Conservation (phyloP, 306 rosid genomes). For the Rosa chinensis region DNA sequence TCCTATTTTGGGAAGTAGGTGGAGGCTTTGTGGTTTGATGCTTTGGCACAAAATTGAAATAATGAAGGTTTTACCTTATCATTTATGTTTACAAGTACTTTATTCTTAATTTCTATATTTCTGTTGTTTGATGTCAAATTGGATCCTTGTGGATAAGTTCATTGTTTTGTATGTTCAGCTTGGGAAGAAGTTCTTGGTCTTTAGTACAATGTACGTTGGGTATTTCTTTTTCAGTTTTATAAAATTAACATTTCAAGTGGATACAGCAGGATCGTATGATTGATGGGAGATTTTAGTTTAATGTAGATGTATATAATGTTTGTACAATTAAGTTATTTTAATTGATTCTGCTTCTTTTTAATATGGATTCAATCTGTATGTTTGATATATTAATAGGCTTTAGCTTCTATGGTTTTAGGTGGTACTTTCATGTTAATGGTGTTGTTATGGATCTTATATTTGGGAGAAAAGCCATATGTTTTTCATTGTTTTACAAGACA, state of each 20-base stretch:
- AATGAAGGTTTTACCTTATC: no score
- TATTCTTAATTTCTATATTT: not conserved
- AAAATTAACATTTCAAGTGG: not conserved
- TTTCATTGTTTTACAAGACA: not conserved
- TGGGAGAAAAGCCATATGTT: not conserved
- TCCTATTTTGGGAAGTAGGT: no score
- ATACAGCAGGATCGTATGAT: not conserved
- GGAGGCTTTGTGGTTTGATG: no score
- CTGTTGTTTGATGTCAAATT: not conserved
- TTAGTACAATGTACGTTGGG: not conserved
- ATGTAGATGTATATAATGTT: no score
- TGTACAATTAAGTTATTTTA: not conserved
- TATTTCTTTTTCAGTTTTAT: not conserved
- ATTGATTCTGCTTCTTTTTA: not conserved
- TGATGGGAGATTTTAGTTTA: no score
- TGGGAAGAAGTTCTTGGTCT: not conserved
- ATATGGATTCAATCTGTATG: not conserved
- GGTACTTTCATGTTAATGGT: not conserved
- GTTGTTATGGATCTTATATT: not conserved
- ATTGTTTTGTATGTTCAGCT: not conserved
- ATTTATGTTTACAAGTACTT: not conserved
- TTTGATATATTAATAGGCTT: not conserved
- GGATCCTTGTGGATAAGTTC: not conserved
- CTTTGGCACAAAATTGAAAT: no score
- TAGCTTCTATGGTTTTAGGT: conserved; percentile 1